phyloP scores from a whole-genome alignment of 768 basidiomycete genomes.

The Pleurotus pulmonarius region DNA sequence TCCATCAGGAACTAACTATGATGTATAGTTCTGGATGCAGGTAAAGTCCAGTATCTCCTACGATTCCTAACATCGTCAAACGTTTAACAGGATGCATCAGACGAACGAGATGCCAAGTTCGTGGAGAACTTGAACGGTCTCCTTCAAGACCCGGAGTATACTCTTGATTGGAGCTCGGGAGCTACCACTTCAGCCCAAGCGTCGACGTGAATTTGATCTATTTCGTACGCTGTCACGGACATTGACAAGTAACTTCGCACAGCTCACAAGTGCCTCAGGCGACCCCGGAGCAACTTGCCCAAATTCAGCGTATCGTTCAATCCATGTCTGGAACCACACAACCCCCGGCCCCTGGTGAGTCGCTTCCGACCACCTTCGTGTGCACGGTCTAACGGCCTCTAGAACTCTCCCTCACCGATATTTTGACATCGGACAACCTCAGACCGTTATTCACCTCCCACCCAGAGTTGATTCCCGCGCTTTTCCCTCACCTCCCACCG shows the following conservation, averaged over 20 bases:
- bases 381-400: slow-evolving; percentile 1
- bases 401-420: slow-evolving; percentile 70
- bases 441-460: slow-evolving; percentile 66
- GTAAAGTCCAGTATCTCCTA: slow-evolving; percentile 28
- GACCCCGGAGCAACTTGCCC: slow-evolving; percentile 66
- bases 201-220: slow-evolving; percentile 29
- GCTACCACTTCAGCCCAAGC: slow-evolving; percentile 42
- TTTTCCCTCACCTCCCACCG: slow-evolving; percentile 82
- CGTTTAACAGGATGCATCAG: slow-evolving; percentile 55
- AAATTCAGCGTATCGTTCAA: slow-evolving; percentile 51
- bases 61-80: not conserved
- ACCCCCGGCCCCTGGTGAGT: slow-evolving; percentile 30
- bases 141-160: slow-evolving; percentile 61
- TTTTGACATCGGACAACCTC: slow-evolving; percentile 72
- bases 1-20: slow-evolving; percentile 8
- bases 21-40: slow-evolving; percentile 84
- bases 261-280: slow-evolving; percentile 18
- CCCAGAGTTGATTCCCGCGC: slow-evolving; percentile 61
- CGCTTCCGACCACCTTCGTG: not conserved
- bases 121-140: slow-evolving; percentile 67
- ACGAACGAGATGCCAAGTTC: slow-evolving; percentile 69
- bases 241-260: not conserved
- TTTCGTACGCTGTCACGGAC: not conserved
- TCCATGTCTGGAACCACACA: slow-evolving; percentile 34
- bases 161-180: slow-evolving; percentile 55